Evolutionary conservation across 1,284 basidiomycete genomes (phyloP), one percentile per base, ranked within the genome.

Genomic region (Sanguinoderma infundibulare): DNA sequence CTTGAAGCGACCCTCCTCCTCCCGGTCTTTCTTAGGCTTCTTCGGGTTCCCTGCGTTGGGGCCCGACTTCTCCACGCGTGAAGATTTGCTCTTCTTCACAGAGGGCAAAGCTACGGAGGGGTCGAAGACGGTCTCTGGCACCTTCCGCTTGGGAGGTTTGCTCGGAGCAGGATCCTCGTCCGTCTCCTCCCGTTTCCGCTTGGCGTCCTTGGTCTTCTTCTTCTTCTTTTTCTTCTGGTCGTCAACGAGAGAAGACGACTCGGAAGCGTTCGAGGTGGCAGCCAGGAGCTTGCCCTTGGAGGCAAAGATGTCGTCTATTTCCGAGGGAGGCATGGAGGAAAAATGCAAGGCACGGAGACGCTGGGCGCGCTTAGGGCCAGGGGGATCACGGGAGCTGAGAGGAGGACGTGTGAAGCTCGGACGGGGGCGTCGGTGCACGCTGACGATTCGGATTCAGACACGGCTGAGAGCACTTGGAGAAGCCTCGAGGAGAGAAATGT

Each of bases 241-340:
- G 59, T 75, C 73, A 55, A 67, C 38, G 61, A 64, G 60, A 36
- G 66, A 46, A 17, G 66, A 62, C 15, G 74, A 68, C 34, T 69
- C 65, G 26, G 71, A 65, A 39, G 73, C 59, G 57, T 73, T 62
- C 32, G 70, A 55, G 5, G 62, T 47, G 26, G 59, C 64, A 62
- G 60, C 67, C 62, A 67, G 74, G 73, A 57, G 63, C 60, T 67
- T 80, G 65, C 75, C 74, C 67, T 86, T 87, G 64, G 81, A 78
- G 40, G 90, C 81, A 75, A 92, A 92, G 70, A 92, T 92, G 70
- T 84, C 84, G 81, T 92, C 91, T 74, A 92, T 92, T 81, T 92
- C 90, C 50, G 87, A 87, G 63, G 61, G 1, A 26, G 68, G 67
- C 67, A 70, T 69, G 65, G 63, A 57, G 64, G 64, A 59, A 53